These are phyloP conservation scores for Boletus patriciae DNA, from an alignment of 768 basidiomycete genomes.

Conservation along the genomic window DNA sequence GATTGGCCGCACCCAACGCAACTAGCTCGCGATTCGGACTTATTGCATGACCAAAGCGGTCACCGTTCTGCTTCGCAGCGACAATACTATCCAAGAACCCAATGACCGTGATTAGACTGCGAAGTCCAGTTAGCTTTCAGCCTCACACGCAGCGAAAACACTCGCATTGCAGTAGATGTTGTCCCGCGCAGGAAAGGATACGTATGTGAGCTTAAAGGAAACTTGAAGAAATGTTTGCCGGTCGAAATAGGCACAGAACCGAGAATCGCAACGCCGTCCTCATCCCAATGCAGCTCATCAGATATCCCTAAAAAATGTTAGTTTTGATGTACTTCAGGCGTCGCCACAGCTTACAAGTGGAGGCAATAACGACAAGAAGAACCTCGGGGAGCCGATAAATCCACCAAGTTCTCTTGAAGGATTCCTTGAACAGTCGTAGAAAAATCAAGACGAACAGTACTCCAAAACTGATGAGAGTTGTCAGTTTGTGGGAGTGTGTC, in stretches of 20 bases:
- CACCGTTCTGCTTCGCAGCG: conserved; percentile 89
- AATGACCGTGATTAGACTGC: conserved; percentile 72
- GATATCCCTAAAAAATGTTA: conserved; percentile 55
- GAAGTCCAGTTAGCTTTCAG: neutral
- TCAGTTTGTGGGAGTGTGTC: conserved; percentile 59
- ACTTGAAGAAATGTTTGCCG: conserved; percentile 62
- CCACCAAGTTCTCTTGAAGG: conserved; percentile 61
- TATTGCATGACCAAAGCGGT: conserved; percentile 83
- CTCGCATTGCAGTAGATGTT: conserved; percentile 80
- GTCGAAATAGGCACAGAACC: conserved; percentile 71
- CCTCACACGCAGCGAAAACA: neutral
- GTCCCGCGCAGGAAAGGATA: conserved; percentile 71
- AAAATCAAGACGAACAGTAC: conserved; percentile 66
- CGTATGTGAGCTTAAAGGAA: conserved; percentile 65
- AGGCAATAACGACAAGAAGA: conserved; percentile 77
- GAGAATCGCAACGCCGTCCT: conserved; percentile 78
- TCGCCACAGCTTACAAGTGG: conserved; percentile 61
- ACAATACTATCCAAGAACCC: conserved; percentile 96
- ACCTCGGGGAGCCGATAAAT: conserved; percentile 89
- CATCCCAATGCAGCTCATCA: conserved; percentile 69
- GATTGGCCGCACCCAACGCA: conserved; percentile 80
- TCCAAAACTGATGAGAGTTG: conserved; percentile 72
- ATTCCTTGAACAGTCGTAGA: conserved; percentile 55
- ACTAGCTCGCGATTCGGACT: conserved; percentile 95
- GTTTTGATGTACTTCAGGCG: neutral